Base-by-base conservation (phyloP, 306 rosid species). In the Crataegus laevigata region DNA sequence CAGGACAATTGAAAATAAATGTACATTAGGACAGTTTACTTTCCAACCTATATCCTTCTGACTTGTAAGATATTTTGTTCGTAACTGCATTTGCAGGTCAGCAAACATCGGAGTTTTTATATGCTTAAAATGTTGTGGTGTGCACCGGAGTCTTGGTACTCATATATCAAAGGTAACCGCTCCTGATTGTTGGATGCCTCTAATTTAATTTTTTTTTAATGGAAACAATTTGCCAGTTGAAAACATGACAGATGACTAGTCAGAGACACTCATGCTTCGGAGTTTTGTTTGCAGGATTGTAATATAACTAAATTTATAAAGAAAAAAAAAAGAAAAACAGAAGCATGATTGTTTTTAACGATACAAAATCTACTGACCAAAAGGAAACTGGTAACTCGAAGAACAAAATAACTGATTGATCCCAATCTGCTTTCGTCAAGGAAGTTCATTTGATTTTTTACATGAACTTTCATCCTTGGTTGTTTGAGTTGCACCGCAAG, bases 101-200 rank as follows among this genome's bases (percentile, higher is more conserved):
- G 92, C 92, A 58, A 96, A 96, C 81, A 90, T 96, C 28, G 99
- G 99, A 77, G 99, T 96, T 78, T 92, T 96, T 78, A 74, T 96
- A 81, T 96, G 99, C 89, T 83, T 96, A 85, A 90, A 96, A 79
- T 96, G 99, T 76, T 96, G 98, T 55, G 98, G 99, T 25, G 90
- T 88, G 80, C 99, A 96, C 85, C 84, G 98, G 83, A 88, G 98
- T 85, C 99, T 96, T 65, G 99, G 98, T 67, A 75, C 97, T 36
- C 99, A 96, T 80, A 85, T 96, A 84, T 96, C 99, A 55, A 96
- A 96, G 98, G 99, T 96, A 81, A 78, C 40, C 4, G 43, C 59
- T 74, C 60, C 26, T 61, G 50, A 22, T 43, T 82, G 71, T 68
- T 58, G 26, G 26, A 40, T 36, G 13, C 42, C 50, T 42, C n/a